A percentile compares a stretch with the other conserved stretches of the same genome.
These are phyloP conservation scores for Cerioporus squamosus DNA, from an alignment of 1,284 basidiomycete genomes.

Conservation along the genomic window DNA sequence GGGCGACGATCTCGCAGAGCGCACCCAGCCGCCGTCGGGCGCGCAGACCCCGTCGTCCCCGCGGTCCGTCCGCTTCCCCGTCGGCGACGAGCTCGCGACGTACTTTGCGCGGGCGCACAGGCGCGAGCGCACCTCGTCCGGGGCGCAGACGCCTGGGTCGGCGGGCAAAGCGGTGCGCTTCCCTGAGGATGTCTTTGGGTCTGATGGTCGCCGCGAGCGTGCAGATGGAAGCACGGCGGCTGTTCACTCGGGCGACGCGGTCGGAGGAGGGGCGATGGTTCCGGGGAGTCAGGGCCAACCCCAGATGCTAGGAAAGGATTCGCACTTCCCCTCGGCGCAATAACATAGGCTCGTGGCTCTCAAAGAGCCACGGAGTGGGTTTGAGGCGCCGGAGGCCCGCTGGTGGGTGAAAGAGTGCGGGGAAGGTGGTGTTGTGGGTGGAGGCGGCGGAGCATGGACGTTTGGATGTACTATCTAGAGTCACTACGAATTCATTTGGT, in stretches of 20 bases:
- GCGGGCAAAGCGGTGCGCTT: conserved; percentile 14
- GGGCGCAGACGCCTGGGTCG: conserved; percentile 2
- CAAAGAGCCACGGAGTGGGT: conserved; percentile 14
- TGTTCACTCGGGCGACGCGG: not conserved
- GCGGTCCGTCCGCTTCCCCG: conserved; percentile 12
- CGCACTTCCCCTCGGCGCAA: conserved; percentile 38
- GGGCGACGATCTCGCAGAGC: not conserved
- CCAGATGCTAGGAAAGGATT: conserved; percentile 17
- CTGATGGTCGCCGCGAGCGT: not conserved
- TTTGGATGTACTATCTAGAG: too few relatives aligned
- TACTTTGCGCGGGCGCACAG: not conserved
- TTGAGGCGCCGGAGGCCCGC: not conserved
- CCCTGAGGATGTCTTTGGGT: conserved; percentile 3
- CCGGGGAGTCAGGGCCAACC: not conserved
- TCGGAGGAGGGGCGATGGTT: not conserved
- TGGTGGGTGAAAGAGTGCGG: not conserved
- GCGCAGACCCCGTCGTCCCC: conserved; percentile 7
- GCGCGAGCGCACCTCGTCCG: not conserved
- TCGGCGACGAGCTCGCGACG: conserved; percentile 5
- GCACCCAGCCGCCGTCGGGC: conserved; percentile 1
- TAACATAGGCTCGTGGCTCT: conserved; percentile 40
- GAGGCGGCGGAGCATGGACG: too few relatives aligned
- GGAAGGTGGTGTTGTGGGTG: not conserved
- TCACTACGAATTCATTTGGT: too few relatives aligned
- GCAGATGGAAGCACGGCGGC: not conserved